These are phyloP conservation scores for Ganoderma leucocontextum DNA, from an alignment of 1,284 basidiomycete species.

Conservation along the genomic window DNA sequence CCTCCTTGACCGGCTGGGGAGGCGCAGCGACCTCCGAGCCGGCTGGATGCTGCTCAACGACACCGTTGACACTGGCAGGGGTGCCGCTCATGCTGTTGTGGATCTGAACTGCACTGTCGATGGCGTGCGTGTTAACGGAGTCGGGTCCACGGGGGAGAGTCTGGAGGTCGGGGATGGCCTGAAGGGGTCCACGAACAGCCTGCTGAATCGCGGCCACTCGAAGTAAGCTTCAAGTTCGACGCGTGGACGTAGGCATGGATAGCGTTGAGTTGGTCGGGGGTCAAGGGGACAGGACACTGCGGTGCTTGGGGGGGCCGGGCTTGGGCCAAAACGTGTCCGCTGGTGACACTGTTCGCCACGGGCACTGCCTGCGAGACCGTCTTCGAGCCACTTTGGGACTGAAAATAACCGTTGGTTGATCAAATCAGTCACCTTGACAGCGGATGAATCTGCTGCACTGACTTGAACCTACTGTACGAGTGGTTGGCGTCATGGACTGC, in stretches of 20 bases:
- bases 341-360: conserved; percentile 35
- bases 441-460: not conserved
- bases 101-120: conserved; percentile 83
- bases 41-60: conserved; percentile 13
- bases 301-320: conserved; percentile 42
- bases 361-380: conserved; percentile 6
- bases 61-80: conserved; percentile 27
- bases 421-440: not conserved
- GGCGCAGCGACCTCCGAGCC: not conserved
- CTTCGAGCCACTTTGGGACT: not conserved
- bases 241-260: conserved; percentile 91
- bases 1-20: conserved; percentile 25
- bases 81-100: conserved; percentile 60
- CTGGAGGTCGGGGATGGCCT: conserved; percentile 67
- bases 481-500: not conserved
- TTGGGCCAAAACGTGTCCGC: conserved; percentile 39
- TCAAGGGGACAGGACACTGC: conserved; percentile 81
- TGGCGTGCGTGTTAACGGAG: conserved; percentile 61
- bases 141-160: conserved; percentile 69
- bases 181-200: conserved; percentile 73
- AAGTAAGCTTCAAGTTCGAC: conserved; percentile 89
- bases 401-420: not conserved
- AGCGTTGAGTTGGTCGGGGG: conserved; percentile 83
- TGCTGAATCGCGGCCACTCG: conserved; percentile 82
- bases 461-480: not conserved